Evolutionary conservation across 805 yeast genomes (phyloP).

Genomic region (Schwanniomyces polymorphus): DNA sequence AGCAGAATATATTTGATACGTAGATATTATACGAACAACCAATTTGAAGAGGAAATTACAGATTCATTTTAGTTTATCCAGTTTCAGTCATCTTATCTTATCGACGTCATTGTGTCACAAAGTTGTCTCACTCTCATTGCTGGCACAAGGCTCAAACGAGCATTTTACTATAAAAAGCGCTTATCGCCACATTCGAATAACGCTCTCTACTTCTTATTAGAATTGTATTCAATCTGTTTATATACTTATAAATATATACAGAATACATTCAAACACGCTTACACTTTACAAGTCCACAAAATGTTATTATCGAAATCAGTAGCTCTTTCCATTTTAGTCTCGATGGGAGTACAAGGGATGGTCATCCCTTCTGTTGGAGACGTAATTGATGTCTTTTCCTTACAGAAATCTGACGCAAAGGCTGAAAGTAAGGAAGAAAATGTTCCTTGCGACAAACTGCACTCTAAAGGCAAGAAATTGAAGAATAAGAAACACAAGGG

Average conservation of each 20-base stretch:
- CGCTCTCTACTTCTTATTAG: background rate
- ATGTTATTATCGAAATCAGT: conserved; percentile 43
- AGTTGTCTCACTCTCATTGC: conserved; percentile 1
- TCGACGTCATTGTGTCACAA: conserved; percentile 1
- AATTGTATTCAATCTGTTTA: conserved; percentile 1
- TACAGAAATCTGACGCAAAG: conserved; percentile 10
- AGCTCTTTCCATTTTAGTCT: conserved; percentile 42
- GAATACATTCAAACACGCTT: conserved; percentile 1
- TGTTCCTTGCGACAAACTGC: background rate
- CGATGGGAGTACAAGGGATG: conserved; percentile 45
- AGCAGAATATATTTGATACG: background rate
- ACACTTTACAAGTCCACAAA: background rate
- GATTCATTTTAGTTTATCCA: background rate
- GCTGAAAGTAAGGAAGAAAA: background rate
- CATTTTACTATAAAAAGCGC: conserved; percentile 1
- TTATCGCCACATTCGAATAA: conserved; percentile 7
- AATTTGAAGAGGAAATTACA: background rate
- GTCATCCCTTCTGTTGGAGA: conserved; percentile 59
- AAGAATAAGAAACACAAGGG: background rate
- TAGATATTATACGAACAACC: background rate
- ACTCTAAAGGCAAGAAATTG: background rate
- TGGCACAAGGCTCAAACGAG: conserved; percentile 2
- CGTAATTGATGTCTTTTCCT: conserved; percentile 36
- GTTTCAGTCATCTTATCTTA: background rate
- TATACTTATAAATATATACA: background rate